phyloP scores from a whole-genome alignment of 805 yeast genomes.

The Cyberlindnera nakhonratchasimensis region DNA sequence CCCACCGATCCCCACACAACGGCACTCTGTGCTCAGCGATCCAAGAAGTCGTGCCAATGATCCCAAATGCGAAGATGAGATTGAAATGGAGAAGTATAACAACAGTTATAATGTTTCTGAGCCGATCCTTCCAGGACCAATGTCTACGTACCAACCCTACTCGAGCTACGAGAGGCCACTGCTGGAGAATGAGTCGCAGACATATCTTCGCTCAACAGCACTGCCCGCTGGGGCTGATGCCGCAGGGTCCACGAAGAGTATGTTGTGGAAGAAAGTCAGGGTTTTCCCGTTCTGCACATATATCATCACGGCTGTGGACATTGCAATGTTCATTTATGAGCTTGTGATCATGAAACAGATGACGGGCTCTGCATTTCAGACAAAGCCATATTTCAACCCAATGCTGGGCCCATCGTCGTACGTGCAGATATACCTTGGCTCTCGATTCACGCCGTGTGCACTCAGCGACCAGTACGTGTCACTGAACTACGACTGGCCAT shows the following conservation, averaged over 20 bases:
- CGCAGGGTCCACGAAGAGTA: not conserved
- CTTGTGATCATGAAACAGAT: constrained; percentile 50
- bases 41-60: too few relatives aligned
- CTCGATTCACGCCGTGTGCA: constrained; percentile 62
- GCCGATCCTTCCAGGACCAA: not conserved
- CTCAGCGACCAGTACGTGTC: constrained; percentile 58
- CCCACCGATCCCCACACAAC: constrained; percentile 4
- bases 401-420: constrained; percentile 76
- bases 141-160: not conserved
- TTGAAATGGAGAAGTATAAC: constrained; percentile 1
- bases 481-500: constrained; percentile 49
- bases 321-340: constrained; percentile 60
- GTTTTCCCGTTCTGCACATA: constrained; percentile 19
- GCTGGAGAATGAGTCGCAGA: not conserved
- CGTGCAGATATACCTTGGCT: constrained; percentile 64
- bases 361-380: constrained; percentile 64
- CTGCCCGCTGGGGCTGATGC: not conserved
- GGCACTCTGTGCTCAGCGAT: constrained; percentile 6
- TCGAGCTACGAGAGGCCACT: not conserved
- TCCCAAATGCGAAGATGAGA: constrained; percentile 6
- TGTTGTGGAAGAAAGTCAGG: not conserved
- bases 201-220: too few relatives aligned
- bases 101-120: not conserved
- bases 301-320: constrained; percentile 39
- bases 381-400: constrained; percentile 70